A percentile compares a stretch with the other conserved stretches of the same genome.
Evolutionary conservation across 768 basidiomycete genomes (phyloP).

Genomic region (Suillus plorans): DNA sequence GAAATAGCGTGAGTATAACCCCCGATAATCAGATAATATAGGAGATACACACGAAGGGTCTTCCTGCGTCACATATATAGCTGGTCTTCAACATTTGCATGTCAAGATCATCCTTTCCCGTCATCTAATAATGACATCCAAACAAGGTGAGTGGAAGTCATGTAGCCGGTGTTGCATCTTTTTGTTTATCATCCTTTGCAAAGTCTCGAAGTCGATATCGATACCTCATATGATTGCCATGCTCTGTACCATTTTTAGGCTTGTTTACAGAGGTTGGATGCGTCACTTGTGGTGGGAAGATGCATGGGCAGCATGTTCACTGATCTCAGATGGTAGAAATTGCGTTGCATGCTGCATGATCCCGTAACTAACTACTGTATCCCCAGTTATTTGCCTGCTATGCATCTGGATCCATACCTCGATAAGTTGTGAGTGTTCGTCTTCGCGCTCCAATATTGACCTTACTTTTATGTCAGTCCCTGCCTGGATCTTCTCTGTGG

Average conservation of each 20-base stretch:
- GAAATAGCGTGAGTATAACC: background rate
- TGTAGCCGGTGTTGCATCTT: background rate
- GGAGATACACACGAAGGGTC: background rate
- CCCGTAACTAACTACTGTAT: background rate
- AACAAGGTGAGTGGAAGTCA: background rate
- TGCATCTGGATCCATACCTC: background rate
- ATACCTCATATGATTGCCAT: background rate
- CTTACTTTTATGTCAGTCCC: background rate
- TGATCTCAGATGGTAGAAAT: background rate
- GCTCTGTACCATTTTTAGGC: background rate
- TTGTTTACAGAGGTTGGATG: background rate
- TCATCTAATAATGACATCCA: background rate
- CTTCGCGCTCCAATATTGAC: background rate
- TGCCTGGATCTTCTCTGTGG: background rate
- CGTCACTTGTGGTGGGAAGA: conserved; percentile 2
- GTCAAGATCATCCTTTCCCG: background rate
- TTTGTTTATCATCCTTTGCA: background rate
- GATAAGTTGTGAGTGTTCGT: background rate
- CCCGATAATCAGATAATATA: background rate
- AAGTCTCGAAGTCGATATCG: background rate
- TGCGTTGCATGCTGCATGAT: background rate
- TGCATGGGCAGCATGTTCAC: background rate
- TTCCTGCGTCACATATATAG: background rate
- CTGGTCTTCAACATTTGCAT: background rate
- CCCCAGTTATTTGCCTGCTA: background rate